phyloP scores from a whole-genome alignment of 78 protist genomes.

The Pelomyxa schiedti region DNA sequence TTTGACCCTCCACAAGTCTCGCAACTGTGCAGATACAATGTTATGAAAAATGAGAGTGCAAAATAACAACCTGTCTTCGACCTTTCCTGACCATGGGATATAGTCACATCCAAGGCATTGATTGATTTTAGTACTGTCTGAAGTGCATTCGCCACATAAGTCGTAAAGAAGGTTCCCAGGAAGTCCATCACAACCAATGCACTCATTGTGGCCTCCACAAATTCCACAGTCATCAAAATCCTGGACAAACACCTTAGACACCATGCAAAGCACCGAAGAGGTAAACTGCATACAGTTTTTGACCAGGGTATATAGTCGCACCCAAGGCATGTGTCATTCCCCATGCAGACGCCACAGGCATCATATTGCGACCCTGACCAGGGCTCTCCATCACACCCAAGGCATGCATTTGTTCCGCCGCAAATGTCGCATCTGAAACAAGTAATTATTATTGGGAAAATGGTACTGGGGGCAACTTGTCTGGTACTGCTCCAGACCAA shows the following conservation, averaged over 20 bases:
- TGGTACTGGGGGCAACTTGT: too few species aligned
- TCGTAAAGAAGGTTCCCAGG: background rate
- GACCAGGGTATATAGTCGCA: too few species aligned
- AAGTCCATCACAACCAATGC: background rate
- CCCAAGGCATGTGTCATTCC: background rate
- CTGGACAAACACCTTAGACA: too few species aligned
- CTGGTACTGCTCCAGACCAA: background rate
- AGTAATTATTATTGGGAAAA: too few species aligned
- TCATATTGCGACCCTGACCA: background rate
- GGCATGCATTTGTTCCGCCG: background rate
- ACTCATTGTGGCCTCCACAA: conserved; percentile 2
- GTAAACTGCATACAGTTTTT: too few species aligned
- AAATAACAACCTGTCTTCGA: too few species aligned
- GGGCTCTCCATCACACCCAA: background rate
- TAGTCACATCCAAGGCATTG: too few species aligned
- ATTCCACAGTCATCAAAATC: background rate
- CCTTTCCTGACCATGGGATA: too few species aligned
- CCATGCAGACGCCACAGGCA: background rate
- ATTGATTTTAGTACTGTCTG: background rate
- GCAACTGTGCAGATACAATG: background rate
- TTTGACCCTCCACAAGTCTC: background rate
- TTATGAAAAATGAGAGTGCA: too few species aligned
- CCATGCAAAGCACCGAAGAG: too few species aligned
- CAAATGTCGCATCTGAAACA: background rate
- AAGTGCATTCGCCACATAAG: background rate